These are phyloP conservation scores for Dioscorea zingiberensis DNA, from an alignment of 106 monocot species.

Conservation along the genomic window DNA sequence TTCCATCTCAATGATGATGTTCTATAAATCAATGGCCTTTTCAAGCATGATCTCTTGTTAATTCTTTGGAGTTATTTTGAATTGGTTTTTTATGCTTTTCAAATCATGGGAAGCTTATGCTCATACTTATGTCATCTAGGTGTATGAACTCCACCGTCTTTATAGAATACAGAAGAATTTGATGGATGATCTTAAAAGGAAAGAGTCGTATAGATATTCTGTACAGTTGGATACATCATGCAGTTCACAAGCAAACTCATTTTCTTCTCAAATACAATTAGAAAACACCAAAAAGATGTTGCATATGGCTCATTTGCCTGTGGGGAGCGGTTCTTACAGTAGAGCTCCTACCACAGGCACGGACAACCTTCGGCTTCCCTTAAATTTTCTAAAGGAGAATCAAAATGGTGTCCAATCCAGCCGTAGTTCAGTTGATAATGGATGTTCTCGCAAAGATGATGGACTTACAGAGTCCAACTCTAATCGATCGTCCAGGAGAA, in stretches of 20 bases:
- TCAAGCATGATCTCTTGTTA: too few species aligned
- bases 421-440: constrained; percentile 11
- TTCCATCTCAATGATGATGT: too few species aligned
- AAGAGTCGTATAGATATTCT: constrained; percentile 16
- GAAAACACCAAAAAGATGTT: constrained; percentile 12
- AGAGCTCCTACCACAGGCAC: constrained; percentile 5
- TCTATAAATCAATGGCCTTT: too few species aligned
- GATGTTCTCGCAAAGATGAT: neutral
- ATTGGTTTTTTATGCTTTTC: too few species aligned
- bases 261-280: constrained; percentile 10
- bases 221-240: constrained; percentile 4
- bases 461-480: neutral
- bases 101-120: too few species aligned
- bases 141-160: constrained; percentile 64
- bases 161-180: constrained; percentile 55
- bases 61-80: too few species aligned
- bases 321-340: neutral
- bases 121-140: constrained; percentile 31
- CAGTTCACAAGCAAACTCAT: constrained; percentile 11
- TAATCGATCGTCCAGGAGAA: constrained; percentile 9
- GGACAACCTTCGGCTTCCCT: constrained; percentile 4
- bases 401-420: neutral
- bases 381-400: constrained; percentile 3
- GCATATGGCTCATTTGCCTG: constrained; percentile 13
- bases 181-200: constrained; percentile 42